Conservation (phyloP, 169 alveolate species). For the Eimeria necatrix region DNA sequence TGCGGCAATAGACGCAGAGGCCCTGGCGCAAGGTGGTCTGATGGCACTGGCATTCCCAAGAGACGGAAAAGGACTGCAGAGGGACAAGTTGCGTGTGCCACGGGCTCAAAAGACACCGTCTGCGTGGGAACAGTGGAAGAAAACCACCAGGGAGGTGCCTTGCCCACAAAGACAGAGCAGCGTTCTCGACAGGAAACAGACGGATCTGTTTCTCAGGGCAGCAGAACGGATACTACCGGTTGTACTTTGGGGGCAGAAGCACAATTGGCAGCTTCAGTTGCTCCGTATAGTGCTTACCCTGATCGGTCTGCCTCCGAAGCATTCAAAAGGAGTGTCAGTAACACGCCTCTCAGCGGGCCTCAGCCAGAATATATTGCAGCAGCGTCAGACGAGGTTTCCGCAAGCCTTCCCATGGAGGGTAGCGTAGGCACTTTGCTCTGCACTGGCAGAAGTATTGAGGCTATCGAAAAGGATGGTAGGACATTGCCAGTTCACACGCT, state of each 20-base stretch:
- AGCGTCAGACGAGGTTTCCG: too few species aligned
- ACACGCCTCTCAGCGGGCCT: not conserved
- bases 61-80: not conserved
- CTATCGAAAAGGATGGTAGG: too few species aligned
- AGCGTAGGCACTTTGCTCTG: too few species aligned
- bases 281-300: not conserved
- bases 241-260: not conserved
- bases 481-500: too few species aligned
- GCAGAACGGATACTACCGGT: not conserved
- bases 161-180: not conserved
- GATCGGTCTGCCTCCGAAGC: conserved; percentile 42
- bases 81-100: not conserved
- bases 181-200: conserved; percentile 31
- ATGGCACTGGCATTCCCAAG: not conserved
- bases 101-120: not conserved
- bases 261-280: not conserved
- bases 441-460: too few species aligned
- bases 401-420: too few species aligned
- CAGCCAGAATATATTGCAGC: too few species aligned
- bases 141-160: not conserved
- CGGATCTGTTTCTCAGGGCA: conserved; percentile 44
- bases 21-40: not conserved
- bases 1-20: conserved; percentile 50
- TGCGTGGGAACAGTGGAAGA: not conserved
- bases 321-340: not conserved